Evolutionary conservation across 495 filamentous ascomycete species (phyloP), one percentile per base, ranked within the genome.

Genomic region (Daldinia decipiens): DNA sequence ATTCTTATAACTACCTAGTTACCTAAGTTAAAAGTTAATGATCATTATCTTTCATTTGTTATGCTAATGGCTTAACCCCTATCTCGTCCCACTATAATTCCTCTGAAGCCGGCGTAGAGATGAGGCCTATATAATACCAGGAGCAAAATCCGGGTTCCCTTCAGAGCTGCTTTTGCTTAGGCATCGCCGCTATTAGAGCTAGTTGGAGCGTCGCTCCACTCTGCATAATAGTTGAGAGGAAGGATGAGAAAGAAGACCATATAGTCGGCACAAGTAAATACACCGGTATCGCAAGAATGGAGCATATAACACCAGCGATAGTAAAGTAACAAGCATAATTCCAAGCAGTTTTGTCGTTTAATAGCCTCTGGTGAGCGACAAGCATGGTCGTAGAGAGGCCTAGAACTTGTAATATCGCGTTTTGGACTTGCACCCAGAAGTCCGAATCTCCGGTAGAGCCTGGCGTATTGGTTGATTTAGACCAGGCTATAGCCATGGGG

Each of bases 401-500:
- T 6, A 60, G 11, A 5, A 54, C 1, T 29, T 67, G 69, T 4
- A 39, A 9, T 3, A 47, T 17, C 9, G 15, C 5, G 26, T 31
- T 34, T 24, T 31, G 53, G 13, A 72, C 26, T n/a, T 36, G 19
- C 45, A 53, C 0, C 2, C 24, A 72, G 38, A 72, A 67, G 31
- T 64, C 69, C 0, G 69, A 12, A 21, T 67, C 64, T 12, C 51
- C 29, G 21, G 45, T 55, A 4, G 69, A 67, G 4, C 63, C 69
- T 11, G 11, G 34, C 1, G 38, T 19, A 5, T 34, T 27, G 1
- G 45, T 45, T 4, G 63, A 59, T 19, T 40, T 67, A 11, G 5
- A 43, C 53, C 26, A 59, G 15, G 69, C 63, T 9, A 72, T 15
- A 8, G 9, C 43, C 34, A 59, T 26, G 3, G 17, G 21, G 2